These are phyloP conservation scores for Fusarium liriodendri DNA, from an alignment of 2,329 filamentous ascomycete species.

Conservation along the genomic window DNA sequence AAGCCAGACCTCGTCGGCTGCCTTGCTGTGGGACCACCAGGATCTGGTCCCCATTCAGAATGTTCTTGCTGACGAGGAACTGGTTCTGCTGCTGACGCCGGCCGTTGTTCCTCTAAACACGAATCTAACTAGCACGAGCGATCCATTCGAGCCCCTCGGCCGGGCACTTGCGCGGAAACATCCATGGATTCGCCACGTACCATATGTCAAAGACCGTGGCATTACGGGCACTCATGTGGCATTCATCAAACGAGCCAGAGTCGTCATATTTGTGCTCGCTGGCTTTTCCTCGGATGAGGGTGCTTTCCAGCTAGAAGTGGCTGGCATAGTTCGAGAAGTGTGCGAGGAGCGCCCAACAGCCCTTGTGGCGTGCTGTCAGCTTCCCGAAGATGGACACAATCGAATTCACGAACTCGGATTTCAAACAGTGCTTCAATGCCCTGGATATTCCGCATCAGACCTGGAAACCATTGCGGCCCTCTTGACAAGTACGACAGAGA, in stretches of 20 bases:
- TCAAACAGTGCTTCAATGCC: constrained; percentile 63
- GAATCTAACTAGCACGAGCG: constrained; percentile 57
- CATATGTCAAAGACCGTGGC: constrained; percentile 73
- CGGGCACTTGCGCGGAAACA: constrained; percentile 70
- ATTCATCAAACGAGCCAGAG: constrained; percentile 70
- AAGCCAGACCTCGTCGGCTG: constrained; percentile 30
- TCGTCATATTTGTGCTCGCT: constrained; percentile 71
- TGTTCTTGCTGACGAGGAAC: constrained; percentile 59
- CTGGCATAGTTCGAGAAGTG: constrained; percentile 56
- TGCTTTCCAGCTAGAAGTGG: constrained; percentile 63
- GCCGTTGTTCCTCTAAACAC: constrained; percentile 60
- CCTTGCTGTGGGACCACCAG: constrained; percentile 56
- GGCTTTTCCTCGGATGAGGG: constrained; percentile 60
- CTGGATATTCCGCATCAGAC: constrained; percentile 59
- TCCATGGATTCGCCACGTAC: constrained; percentile 74
- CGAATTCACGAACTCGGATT: constrained; percentile 56
- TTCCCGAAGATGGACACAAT: constrained; percentile 47
- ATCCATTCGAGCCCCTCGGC: constrained; percentile 80
- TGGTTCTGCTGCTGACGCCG: constrained; percentile 72
- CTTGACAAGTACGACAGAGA: constrained; percentile 55
- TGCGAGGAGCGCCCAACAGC: constrained; percentile 63
- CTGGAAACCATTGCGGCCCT: constrained; percentile 63
- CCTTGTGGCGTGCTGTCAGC: constrained; percentile 63
- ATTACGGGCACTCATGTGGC: constrained; percentile 72
- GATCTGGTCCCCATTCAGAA: constrained; percentile 60